Evolutionary conservation across 83 land plant genomes (phyloP).

Genomic region (Isoetes engelmannii): DNA sequence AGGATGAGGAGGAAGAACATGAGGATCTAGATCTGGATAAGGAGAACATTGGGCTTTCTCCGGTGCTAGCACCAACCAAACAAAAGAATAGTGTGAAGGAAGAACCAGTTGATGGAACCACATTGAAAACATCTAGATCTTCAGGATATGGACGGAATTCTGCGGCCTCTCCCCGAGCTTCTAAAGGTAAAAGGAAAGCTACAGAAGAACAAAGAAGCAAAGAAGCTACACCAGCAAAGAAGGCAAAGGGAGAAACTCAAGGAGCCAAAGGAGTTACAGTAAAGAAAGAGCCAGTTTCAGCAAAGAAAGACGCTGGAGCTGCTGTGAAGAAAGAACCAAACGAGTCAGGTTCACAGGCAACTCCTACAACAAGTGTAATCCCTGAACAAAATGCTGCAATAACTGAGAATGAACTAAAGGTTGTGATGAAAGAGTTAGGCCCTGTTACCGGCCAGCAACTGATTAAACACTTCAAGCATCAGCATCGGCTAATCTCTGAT

Average conservation of each 20-base stretch:
- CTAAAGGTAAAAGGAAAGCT: constrained; percentile 72
- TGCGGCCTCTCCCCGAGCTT: constrained; percentile 38
- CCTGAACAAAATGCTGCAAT: constrained; percentile 50
- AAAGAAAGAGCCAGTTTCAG: constrained; percentile 7
- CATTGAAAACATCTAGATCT: constrained; percentile 41
- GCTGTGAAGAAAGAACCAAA: constrained; percentile 19
- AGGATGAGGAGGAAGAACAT: constrained; percentile 67
- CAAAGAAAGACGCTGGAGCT: constrained; percentile 37
- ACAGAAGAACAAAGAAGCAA: constrained; percentile 57
- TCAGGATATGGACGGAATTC: constrained; percentile 37
- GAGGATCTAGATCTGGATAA: constrained; percentile 57
- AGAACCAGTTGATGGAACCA: constrained; percentile 50
- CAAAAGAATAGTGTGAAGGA: constrained; percentile 65
- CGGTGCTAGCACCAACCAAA: constrained; percentile 64
- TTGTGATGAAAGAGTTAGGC: constrained; percentile 48
- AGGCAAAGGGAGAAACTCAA: constrained; percentile 50
- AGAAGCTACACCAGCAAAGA: constrained; percentile 49
- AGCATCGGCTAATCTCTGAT: constrained; percentile 46
- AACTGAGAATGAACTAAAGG: constrained; percentile 81
- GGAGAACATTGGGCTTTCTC: constrained; percentile 58
- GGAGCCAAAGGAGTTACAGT: neutral
- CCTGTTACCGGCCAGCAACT: constrained; percentile 84
- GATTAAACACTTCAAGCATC: constrained; percentile 64
- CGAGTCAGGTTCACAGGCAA: constrained; percentile 27
- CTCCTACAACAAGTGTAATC: constrained; percentile 26